Percentiles rank a stretch among this genome's conserved stretches.
phyloP scores from a whole-genome alignment of 768 basidiomycete species.

The Auriscalpium vulgare region DNA sequence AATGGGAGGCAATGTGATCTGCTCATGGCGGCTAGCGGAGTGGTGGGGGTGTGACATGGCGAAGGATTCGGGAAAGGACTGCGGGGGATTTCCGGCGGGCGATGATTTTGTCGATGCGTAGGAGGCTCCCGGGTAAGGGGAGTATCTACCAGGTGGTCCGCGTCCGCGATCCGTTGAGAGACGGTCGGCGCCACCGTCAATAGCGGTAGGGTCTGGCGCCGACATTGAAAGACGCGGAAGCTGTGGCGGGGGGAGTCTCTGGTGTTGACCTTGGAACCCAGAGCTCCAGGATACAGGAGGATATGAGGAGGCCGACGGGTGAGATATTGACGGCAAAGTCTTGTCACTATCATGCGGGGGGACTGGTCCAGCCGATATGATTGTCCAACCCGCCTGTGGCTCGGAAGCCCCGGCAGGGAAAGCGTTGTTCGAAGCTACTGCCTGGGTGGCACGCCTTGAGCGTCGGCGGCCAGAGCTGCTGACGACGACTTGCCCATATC shows the following conservation, averaged over 20 bases:
- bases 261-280: neutral
- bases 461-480: constrained; percentile 16
- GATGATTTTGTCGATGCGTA: constrained; percentile 20
- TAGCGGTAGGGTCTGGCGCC: constrained; percentile 10
- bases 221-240: constrained; percentile 9
- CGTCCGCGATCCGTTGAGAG: constrained; percentile 25
- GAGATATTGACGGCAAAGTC: constrained; percentile 1
- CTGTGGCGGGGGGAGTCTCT: neutral
- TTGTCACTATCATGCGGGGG: constrained; percentile 7
- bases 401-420: constrained; percentile 4
- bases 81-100: constrained; percentile 28
- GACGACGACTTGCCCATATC: constrained; percentile 77
- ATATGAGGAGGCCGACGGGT: constrained; percentile 1
- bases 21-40: constrained; percentile 22
- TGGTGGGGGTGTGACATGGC: constrained; percentile 9
- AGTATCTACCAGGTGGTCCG: constrained; percentile 28
- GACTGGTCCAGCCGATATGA: constrained; percentile 11
- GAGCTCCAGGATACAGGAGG: constrained; percentile 2
- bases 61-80: constrained; percentile 20
- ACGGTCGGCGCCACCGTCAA: constrained; percentile 19
- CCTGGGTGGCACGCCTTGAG: constrained; percentile 9
- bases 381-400: constrained; percentile 13
- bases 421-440: constrained; percentile 4
- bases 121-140: constrained; percentile 36
- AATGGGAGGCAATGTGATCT: constrained; percentile 35